A percentile compares a stretch with the other conserved stretches of the same genome.
Conservation (phyloP, 768 basidiomycete genomes). For the Tubosaeta brunneosetosa region DNA sequence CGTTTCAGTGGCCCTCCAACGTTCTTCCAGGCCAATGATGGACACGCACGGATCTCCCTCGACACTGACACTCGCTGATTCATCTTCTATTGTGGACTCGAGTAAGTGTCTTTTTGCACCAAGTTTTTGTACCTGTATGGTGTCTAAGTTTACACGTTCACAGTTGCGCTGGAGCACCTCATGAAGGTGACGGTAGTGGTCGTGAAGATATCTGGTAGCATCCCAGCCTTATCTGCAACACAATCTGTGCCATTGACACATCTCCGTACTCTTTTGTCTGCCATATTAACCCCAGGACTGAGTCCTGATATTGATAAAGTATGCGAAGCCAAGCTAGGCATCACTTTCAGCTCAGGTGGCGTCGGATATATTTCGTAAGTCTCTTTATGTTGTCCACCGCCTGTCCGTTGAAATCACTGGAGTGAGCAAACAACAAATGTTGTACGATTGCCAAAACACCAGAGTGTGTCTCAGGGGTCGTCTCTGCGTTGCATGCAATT, state of each 20-base stretch:
- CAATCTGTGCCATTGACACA: conserved; percentile 45
- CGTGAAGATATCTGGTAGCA: conserved; percentile 49
- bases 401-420: background rate
- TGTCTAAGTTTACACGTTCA: conserved; percentile 43
- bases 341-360: conserved; percentile 35
- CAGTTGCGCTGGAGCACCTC: conserved; percentile 49
- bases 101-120: conserved; percentile 18
- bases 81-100: conserved; percentile 16
- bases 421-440: conserved; percentile 33
- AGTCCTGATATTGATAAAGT: conserved; percentile 67
- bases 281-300: conserved; percentile 64
- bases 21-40: conserved; percentile 21
- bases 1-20: background rate
- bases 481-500: conserved; percentile 67
- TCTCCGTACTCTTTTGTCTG: conserved; percentile 57
- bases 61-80: conserved; percentile 21
- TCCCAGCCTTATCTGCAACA: conserved; percentile 33
- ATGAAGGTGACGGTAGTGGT: conserved; percentile 44
- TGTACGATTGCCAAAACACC: conserved; percentile 37
- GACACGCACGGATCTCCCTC: conserved; percentile 22
- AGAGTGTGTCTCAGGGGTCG: conserved; percentile 59
- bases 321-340: conserved; percentile 54
- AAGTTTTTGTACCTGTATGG: conserved; percentile 23
- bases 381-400: background rate
- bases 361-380: conserved; percentile 51